Conservation (phyloP, 2,329 filamentous ascomycete species). For the Juglanconis juglandina region DNA sequence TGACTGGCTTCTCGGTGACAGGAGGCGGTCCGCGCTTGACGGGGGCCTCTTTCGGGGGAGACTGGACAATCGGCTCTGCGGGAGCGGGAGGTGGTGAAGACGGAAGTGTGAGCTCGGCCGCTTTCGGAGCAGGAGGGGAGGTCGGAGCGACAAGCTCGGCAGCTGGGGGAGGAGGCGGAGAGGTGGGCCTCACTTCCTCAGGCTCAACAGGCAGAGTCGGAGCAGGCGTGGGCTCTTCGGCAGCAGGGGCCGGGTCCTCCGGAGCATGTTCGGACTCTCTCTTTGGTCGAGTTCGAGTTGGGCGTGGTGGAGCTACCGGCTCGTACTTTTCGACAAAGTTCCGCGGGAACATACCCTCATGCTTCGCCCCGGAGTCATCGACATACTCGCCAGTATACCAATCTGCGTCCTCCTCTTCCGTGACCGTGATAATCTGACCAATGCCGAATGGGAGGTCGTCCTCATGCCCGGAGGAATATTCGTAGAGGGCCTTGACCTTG, state of each 20-base stretch:
- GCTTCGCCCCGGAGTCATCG: conserved; percentile 69
- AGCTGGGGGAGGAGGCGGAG: conserved; percentile 28
- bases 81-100: conserved; percentile 32
- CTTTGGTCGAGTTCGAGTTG: conserved; percentile 68
- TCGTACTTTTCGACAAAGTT: conserved; percentile 98
- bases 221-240: conserved; percentile 24
- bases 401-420: conserved; percentile 85
- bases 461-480: conserved; percentile 88
- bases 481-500: conserved; percentile 93
- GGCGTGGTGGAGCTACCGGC: conserved; percentile 83
- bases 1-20: conserved; percentile 67
- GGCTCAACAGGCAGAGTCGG: conserved; percentile 33
- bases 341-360: conserved; percentile 85
- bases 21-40: conserved; percentile 60
- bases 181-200: conserved; percentile 32
- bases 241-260: conserved; percentile 20
- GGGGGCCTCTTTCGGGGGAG: conserved; percentile 34
- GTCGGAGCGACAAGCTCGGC: conserved; percentile 27
- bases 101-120: conserved; percentile 30
- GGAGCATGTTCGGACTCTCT: conserved; percentile 44
- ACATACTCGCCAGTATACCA: conserved; percentile 91
- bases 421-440: conserved; percentile 91
- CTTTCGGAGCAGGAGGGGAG: conserved; percentile 36
- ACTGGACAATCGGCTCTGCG: conserved; percentile 7
- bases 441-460: conserved; percentile 86